A percentile compares a stretch with the other conserved stretches of the same genome.
These are phyloP conservation scores for Fusarium agapanthi DNA, from an alignment of 2,329 filamentous ascomycete genomes.

Conservation along the genomic window DNA sequence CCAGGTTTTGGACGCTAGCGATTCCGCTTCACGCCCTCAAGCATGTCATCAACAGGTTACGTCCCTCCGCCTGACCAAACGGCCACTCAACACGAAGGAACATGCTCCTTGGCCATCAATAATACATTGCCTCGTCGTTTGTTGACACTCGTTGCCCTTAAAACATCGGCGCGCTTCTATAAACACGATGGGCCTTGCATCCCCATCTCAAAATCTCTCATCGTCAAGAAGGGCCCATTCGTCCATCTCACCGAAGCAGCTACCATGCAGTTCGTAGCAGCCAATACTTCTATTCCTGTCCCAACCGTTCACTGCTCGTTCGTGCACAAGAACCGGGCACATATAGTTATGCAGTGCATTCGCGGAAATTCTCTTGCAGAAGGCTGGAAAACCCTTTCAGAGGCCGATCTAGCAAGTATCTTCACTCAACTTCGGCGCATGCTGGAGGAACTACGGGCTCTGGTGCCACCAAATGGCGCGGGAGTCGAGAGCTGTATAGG, in stretches of 20 bases:
- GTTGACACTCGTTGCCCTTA: conserved; percentile 39
- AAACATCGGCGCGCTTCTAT: conserved; percentile 42
- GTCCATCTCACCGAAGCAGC: conserved; percentile 37
- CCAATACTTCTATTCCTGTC: conserved; percentile 35
- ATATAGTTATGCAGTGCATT: conserved; percentile 57
- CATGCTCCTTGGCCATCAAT: conserved; percentile 42
- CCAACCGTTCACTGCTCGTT: conserved; percentile 45
- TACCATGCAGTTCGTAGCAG: conserved; percentile 32
- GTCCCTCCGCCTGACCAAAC: not conserved
- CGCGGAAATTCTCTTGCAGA: conserved; percentile 32
- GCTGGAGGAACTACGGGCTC: conserved; percentile 29
- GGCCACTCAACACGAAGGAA: conserved; percentile 30
- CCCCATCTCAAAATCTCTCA: conserved; percentile 39
- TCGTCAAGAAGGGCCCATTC: conserved; percentile 32
- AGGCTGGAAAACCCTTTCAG: conserved; percentile 21
- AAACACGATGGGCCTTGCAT: conserved; percentile 24
- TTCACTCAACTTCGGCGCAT: conserved; percentile 35
- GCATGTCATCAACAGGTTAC: conserved; percentile 1
- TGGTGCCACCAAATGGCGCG: conserved; percentile 23
- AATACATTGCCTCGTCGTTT: conserved; percentile 40
- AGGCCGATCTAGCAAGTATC: conserved; percentile 16
- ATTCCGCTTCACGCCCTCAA: not conserved
- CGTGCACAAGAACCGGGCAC: conserved; percentile 47
- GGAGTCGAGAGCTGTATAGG: conserved; percentile 40
- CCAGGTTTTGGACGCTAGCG: no score